Conservation (phyloP, 352 stramenopile species). For the Blastocystis sp. region DNA sequence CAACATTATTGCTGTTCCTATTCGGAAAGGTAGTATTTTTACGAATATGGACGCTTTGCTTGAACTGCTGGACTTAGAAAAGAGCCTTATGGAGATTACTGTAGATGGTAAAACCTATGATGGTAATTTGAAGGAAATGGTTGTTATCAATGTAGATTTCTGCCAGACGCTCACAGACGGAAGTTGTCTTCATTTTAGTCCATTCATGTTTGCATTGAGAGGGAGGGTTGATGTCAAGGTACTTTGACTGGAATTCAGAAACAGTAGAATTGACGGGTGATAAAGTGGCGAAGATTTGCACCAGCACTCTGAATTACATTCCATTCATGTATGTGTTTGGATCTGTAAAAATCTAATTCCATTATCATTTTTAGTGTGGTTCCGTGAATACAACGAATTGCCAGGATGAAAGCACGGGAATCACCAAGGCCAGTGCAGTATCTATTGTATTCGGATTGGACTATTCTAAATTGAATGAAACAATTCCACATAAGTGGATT, state of each 20-base stretch:
- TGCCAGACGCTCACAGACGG: background rate
- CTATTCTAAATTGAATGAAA: constrained; percentile 13
- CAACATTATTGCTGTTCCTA: constrained; percentile 38
- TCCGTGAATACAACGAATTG: background rate
- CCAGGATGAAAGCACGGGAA: background rate
- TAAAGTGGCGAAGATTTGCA: constrained; percentile 30
- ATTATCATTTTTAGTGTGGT: background rate
- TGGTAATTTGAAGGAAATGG: background rate
- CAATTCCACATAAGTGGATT: constrained; percentile 6
- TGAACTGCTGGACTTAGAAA: constrained; percentile 28
- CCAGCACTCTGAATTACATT: constrained; percentile 1
- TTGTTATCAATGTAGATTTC: background rate
- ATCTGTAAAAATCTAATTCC: background rate
- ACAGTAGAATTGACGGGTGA: constrained; percentile 7
- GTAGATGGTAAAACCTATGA: background rate
- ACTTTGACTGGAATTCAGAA: constrained; percentile 41
- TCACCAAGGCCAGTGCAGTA: background rate
- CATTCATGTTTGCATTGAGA: constrained; percentile 8
- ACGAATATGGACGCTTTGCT: constrained; percentile 9
- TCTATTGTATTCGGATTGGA: constrained; percentile 26
- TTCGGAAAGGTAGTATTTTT: background rate
- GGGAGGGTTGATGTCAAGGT: background rate
- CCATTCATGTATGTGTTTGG: constrained; percentile 50
- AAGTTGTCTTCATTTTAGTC: constrained; percentile 44
- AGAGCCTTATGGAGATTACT: background rate